phyloP scores from a whole-genome alignment of 2,329 filamentous ascomycete genomes.

The Xylaria sp. region DNA sequence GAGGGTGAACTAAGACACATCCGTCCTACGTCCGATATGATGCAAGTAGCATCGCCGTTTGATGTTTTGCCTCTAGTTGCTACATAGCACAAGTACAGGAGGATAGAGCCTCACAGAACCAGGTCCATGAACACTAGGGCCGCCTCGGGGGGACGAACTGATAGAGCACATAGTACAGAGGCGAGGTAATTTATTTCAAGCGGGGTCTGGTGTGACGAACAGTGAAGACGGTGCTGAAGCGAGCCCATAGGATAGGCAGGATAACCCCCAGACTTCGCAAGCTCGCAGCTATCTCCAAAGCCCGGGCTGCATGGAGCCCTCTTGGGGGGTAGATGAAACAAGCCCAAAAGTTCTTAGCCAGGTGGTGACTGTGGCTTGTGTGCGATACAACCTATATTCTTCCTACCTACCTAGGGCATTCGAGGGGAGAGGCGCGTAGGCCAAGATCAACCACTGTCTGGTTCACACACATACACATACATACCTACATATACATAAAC shows the following conservation, averaged over 20 bases:
- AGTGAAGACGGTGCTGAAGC: constrained; percentile 6
- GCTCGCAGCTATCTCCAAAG: constrained; percentile 10
- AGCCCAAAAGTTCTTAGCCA: background rate
- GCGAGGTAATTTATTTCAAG: constrained; percentile 3
- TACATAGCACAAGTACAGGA: background rate
- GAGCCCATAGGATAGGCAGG: constrained; percentile 4
- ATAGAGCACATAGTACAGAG: constrained; percentile 1
- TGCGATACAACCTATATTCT: too few species aligned
- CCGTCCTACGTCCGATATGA: background rate
- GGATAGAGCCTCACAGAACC: background rate
- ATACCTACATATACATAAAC: too few species aligned
- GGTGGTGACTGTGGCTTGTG: constrained; percentile 1
- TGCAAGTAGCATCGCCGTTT: background rate
- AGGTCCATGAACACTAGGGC: constrained; percentile 1
- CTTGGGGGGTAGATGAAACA: constrained; percentile 1
- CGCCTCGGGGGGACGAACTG: constrained; percentile 1
- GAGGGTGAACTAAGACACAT: background rate
- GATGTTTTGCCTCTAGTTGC: background rate
- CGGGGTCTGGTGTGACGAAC: constrained; percentile 14
- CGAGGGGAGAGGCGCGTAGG: background rate
- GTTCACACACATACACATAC: too few species aligned
- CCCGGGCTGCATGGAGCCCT: constrained; percentile 4
- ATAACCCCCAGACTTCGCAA: constrained; percentile 3
- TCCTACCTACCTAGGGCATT: background rate
- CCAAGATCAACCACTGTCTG: background rate